Conservation (phyloP, 2,329 filamentous ascomycete genomes). For the Fusarium chuoi region DNA sequence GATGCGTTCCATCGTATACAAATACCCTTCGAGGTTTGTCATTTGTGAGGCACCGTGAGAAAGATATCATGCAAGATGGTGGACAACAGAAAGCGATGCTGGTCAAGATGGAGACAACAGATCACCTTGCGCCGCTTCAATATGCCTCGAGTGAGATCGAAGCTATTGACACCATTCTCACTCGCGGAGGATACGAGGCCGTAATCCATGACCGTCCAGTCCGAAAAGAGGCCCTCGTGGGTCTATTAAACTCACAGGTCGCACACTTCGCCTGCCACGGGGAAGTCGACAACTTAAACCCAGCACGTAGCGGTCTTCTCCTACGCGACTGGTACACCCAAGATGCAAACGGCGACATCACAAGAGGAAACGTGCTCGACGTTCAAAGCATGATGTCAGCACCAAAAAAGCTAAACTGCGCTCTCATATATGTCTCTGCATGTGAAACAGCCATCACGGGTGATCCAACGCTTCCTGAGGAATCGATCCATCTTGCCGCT, state of each 20-base stretch:
- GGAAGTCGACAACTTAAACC: not conserved
- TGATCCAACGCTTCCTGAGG: not conserved
- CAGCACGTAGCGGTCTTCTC: not conserved
- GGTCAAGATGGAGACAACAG: not conserved
- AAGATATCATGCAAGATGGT: fast-evolving
- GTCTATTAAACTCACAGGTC: not conserved
- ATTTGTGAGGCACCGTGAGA: not conserved
- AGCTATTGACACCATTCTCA: not conserved
- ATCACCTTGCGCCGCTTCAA: not conserved
- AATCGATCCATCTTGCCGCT: not conserved
- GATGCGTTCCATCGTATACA: not conserved
- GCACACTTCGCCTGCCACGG: not conserved
- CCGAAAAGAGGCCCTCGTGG: not conserved
- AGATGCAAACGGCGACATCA: not conserved
- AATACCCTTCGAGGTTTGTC: not conserved
- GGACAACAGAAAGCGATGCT: not conserved
- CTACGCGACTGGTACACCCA: not conserved
- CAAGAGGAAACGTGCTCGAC: not conserved
- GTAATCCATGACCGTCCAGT: not conserved
- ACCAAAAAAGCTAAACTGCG: not conserved
- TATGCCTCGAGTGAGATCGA: not conserved
- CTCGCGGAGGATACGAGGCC: not conserved
- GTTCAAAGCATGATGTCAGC: not conserved
- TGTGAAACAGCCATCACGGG: not conserved
- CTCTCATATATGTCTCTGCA: not conserved